Base-by-base conservation (phyloP, 2,329 filamentous ascomycete genomes). In the Fusarium sp. region DNA sequence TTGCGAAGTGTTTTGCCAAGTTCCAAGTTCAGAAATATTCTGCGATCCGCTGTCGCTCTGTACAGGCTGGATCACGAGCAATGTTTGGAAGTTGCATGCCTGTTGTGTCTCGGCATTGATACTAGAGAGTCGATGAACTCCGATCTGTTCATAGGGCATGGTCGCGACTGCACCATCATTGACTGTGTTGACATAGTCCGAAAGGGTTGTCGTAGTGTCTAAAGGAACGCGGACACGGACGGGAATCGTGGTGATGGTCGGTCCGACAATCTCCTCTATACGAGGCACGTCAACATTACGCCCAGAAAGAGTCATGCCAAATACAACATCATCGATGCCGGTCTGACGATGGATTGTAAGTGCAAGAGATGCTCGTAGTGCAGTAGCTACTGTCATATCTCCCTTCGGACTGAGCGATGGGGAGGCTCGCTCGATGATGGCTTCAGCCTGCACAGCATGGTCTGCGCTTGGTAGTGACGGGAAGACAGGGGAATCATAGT, bases 181-280 rank as follows among this genome's bases (percentile, higher is more conserved):
- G 26, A 52, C 24, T 3, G n/a, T 13, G 5, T 5, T 24, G 6
- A 33, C 15, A 10, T 18, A 53, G 3, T 42, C 49, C 15, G 48
- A 52, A 11, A 52, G 10, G 23, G 48, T 41, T 18, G n/a, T 5
- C 26, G 44, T n/a, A 23, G 21, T 21, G 11, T 43, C 29, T 4
- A 24, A 23, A 43, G 54, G 54, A 24, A 57, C 37, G 15, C 44
- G 54, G 4, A 57, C 29, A 10, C 75, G 66, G 2, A 77, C 46
- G 8, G 77, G 77, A 1, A 80, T 65, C 6, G 76, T 77, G 16
- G 74, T 71, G 26, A 80, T 76, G 1, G 74, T 74, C 5, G 78
- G 76, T 2, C 76, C 78, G 5, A 69, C 53, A 9, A 79, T 73
- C 2, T 66, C 56, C 8, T 74, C 71, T 2, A 80, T 68, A 10